phyloP scores from a whole-genome alignment of 78 protist species.

The Pigoraptor vietnamica region DNA sequence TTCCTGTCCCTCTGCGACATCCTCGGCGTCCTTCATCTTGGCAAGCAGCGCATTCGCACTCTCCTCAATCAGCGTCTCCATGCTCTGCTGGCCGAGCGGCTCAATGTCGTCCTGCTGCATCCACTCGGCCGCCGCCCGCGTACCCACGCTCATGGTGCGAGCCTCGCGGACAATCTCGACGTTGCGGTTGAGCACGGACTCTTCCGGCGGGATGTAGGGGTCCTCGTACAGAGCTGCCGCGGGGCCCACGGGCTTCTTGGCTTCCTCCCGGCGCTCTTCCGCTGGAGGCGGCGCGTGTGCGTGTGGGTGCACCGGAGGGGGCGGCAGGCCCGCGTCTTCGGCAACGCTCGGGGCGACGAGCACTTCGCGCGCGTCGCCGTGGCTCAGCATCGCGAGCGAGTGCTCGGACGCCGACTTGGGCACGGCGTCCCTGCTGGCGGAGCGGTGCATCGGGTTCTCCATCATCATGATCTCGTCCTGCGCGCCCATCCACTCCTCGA shows the following conservation, averaged over 20 bases:
- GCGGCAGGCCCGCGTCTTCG: too few relatives aligned
- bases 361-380: too few relatives aligned
- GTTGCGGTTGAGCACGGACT: background rate
- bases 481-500: background rate
- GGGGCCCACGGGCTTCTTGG: too few relatives aligned
- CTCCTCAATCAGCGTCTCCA: background rate
- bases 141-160: background rate
- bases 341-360: too few relatives aligned
- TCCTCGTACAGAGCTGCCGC: background rate
- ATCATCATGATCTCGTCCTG: background rate
- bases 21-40: background rate
- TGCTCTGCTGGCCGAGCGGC: background rate
- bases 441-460: background rate
- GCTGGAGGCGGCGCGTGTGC: too few relatives aligned
- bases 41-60: background rate
- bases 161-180: background rate
- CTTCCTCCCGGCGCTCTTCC: too few relatives aligned
- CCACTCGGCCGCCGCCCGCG: background rate
- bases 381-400: too few relatives aligned
- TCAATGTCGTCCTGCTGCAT: background rate
- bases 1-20: background rate
- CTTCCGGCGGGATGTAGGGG: background rate
- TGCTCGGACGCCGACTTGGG: too few relatives aligned
- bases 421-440: background rate
- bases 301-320: too few relatives aligned